Evolutionary conservation across 805 yeast genomes (phyloP).

Genomic region (Kockiozyma suomiensis): DNA sequence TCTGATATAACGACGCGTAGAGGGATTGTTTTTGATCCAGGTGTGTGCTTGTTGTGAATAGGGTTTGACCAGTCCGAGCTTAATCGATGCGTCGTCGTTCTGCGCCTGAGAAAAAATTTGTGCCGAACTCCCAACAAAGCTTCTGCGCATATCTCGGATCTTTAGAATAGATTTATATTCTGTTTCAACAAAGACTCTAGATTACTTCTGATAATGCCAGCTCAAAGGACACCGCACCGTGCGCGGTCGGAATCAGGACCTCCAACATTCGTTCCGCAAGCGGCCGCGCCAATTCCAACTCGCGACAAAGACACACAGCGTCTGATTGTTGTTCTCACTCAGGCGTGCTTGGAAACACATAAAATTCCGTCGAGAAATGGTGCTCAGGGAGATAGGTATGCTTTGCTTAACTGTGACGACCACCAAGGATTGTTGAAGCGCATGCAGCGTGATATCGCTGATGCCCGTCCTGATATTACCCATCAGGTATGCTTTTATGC

Average conservation of each 20-base stretch:
- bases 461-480: conserved; percentile 98
- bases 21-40: too few relatives aligned
- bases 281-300: conserved; percentile 78
- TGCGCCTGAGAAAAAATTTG: conserved; percentile 4
- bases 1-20: too few relatives aligned
- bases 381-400: conserved; percentile 82
- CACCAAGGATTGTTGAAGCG: conserved; percentile 94
- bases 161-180: too few relatives aligned
- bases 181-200: too few relatives aligned
- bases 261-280: conserved; percentile 84
- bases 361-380: conserved; percentile 74
- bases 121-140: conserved; percentile 3
- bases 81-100: background rate
- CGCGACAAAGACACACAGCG: conserved; percentile 84
- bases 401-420: conserved; percentile 93
- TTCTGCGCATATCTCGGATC: too few relatives aligned
- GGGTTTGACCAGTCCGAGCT: background rate
- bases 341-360: conserved; percentile 94
- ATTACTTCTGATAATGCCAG: conserved; percentile 46
- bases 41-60: background rate
- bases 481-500: conserved; percentile 76
- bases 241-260: conserved; percentile 28
- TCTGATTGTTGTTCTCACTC: conserved; percentile 89
- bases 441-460: conserved; percentile 96
- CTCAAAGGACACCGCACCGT: conserved; percentile 45